Percentiles rank a stretch among this genome's conserved stretches.
Conservation (phyloP, 768 basidiomycete genomes). For the Boletus rubropictus region DNA sequence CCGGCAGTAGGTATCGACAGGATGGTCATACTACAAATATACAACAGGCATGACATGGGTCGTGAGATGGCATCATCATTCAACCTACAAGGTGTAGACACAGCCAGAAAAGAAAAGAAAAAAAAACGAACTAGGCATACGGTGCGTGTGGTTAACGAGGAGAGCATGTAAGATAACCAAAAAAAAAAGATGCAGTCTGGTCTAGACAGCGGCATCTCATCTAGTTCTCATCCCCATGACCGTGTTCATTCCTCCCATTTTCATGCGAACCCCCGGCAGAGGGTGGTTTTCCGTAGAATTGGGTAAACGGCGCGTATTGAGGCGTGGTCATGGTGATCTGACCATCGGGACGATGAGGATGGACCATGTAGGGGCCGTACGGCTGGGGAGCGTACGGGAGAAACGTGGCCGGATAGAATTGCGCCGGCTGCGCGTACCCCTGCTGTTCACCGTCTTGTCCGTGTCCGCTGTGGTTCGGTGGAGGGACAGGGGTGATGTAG, state of each 20-base stretch:
- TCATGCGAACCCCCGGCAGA: conserved; percentile 31
- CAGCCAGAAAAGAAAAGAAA: neutral
- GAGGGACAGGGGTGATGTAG: conserved; percentile 43
- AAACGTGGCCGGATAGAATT: conserved; percentile 45
- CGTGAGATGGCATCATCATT: conserved; percentile 17
- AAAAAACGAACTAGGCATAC: conserved; percentile 14
- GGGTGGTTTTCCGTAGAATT: conserved; percentile 36
- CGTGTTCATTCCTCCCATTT: conserved; percentile 25
- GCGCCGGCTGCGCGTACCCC: conserved; percentile 36
- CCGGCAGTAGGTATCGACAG: conserved; percentile 28
- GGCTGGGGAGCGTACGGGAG: conserved; percentile 43
- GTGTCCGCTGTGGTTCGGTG: conserved; percentile 35
- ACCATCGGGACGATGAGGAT: conserved; percentile 38
- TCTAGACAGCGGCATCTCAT: conserved; percentile 14
- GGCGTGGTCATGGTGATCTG: conserved; percentile 32
- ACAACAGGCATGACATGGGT: conserved; percentile 20
- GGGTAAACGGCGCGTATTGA: conserved; percentile 37
- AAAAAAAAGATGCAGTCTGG: conserved; percentile 16
- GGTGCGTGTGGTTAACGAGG: conserved; percentile 4
- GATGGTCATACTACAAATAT: conserved; percentile 26
- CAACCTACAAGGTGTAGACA: conserved; percentile 29
- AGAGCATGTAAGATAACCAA: conserved; percentile 16
- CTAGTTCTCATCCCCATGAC: conserved; percentile 31
- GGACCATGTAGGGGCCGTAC: conserved; percentile 46
- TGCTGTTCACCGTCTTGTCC: conserved; percentile 40